Evolutionary conservation across 345 rosid genomes (phyloP).

Genomic region (Rhodamnia rubescens): DNA sequence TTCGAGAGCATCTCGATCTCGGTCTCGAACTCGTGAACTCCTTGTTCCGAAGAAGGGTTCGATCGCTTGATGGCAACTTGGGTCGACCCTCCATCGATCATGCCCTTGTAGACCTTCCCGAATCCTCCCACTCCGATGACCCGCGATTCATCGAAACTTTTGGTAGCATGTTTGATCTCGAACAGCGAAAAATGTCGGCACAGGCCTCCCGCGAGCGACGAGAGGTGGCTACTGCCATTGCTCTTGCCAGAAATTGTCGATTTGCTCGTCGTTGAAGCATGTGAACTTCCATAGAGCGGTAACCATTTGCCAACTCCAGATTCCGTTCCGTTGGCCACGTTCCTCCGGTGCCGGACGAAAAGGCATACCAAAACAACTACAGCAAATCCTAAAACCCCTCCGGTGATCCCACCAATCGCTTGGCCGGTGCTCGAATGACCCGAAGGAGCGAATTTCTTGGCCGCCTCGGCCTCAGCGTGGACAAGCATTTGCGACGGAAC

Average conservation of each 20-base stretch:
- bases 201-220: slow-evolving; percentile 41
- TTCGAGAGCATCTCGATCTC: slow-evolving; percentile 67
- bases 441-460: slow-evolving; percentile 1
- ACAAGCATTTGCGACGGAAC: slow-evolving; percentile 27
- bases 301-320: slow-evolving; percentile 13
- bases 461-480: slow-evolving; percentile 4
- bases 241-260: slow-evolving; percentile 25
- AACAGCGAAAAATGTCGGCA: slow-evolving; percentile 43
- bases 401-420: slow-evolving; percentile 21
- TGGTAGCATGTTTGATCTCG: slow-evolving; percentile 34
- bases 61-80: slow-evolving; percentile 56
- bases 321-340: background rate
- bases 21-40: slow-evolving; percentile 44
- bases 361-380: slow-evolving; percentile 14
- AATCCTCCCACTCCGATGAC: slow-evolving; percentile 64
- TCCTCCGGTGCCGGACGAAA: slow-evolving; percentile 7
- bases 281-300: slow-evolving; percentile 19
- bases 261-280: slow-evolving; percentile 8
- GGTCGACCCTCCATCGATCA: slow-evolving; percentile 23
- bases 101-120: slow-evolving; percentile 50
- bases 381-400: slow-evolving; percentile 27
- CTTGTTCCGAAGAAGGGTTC: slow-evolving; percentile 57
- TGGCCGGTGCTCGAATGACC: background rate
- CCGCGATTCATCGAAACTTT: slow-evolving; percentile 33
- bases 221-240: slow-evolving; percentile 14